Conservation (phyloP, 306 rosid species). For the Lagenaria siceraria region DNA sequence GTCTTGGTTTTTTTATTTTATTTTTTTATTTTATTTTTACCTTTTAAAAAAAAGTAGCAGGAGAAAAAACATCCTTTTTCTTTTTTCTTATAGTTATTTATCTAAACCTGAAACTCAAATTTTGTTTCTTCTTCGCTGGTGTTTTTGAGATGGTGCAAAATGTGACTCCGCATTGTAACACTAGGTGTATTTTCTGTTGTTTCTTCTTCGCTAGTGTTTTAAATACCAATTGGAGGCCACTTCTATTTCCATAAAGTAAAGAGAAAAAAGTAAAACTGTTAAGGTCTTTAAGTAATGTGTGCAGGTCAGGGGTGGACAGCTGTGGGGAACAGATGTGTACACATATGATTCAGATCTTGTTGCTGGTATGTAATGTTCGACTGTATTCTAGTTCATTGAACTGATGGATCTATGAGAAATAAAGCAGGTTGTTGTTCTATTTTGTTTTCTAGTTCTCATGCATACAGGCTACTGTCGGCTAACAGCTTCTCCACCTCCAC, state of each 20-base stretch:
- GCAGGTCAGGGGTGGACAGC: conserved; percentile 94
- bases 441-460: conserved; percentile 69
- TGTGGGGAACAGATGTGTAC: conserved; percentile 97
- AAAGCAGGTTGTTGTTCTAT: conserved; percentile 2
- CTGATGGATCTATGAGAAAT: neutral
- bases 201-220: neutral
- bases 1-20: too few species aligned
- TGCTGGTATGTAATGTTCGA: conserved; percentile 46
- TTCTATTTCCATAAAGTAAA: neutral
- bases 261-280: neutral
- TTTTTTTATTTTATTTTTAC: too few species aligned
- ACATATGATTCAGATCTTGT: conserved; percentile 95
- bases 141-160: neutral
- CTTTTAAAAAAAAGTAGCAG: neutral
- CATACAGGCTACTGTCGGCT: conserved; percentile 98
- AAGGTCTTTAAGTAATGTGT: conserved; percentile 15
- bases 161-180: neutral
- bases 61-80: neutral
- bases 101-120: neutral
- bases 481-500: conserved; percentile 83
- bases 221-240: neutral
- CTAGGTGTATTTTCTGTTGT: neutral
- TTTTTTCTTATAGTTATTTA: neutral
- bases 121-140: neutral
- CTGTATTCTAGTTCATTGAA: neutral